A percentile compares a stretch with the other conserved stretches of the same genome.
Conservation (phyloP, 1,284 basidiomycete species). For the Malassezia psittaci region DNA sequence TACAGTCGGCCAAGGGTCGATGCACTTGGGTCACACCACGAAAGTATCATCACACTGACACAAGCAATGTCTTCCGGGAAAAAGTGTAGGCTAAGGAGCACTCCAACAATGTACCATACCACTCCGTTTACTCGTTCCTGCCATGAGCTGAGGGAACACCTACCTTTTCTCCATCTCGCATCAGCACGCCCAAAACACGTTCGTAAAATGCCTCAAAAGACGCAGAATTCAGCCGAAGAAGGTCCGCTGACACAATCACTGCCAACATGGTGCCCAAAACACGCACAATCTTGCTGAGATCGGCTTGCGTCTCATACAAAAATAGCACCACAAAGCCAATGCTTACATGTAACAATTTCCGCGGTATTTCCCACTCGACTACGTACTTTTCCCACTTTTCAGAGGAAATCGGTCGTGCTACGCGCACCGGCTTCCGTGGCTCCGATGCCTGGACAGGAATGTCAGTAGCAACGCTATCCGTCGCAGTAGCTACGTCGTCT, state of each 20-base stretch:
- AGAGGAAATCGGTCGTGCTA: slow-evolving; percentile 1
- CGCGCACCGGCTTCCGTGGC: not conserved
- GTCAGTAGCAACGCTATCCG: not conserved
- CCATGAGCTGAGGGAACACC: slow-evolving; percentile 24
- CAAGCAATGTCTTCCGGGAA: slow-evolving; percentile 45
- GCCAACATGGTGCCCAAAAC: slow-evolving; percentile 61
- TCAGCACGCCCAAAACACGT: slow-evolving; percentile 67
- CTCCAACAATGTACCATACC: slow-evolving; percentile 89
- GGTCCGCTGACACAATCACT: slow-evolving; percentile 64
- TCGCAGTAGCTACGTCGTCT: slow-evolving; percentile 9
- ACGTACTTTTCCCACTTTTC: slow-evolving; percentile 7
- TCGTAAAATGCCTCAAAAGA: slow-evolving; percentile 70
- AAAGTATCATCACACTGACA: slow-evolving; percentile 54
- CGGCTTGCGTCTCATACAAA: slow-evolving; percentile 54
- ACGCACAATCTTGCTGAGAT: slow-evolving; percentile 55
- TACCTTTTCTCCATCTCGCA: slow-evolving; percentile 84
- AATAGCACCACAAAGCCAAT: slow-evolving; percentile 79
- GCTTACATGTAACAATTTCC: slow-evolving; percentile 78
- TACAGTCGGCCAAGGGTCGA: slow-evolving; percentile 82
- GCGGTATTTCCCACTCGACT: slow-evolving; percentile 62
- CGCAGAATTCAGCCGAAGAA: slow-evolving; percentile 63
- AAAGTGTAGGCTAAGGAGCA: slow-evolving; percentile 66
- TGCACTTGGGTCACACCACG: slow-evolving; percentile 92
- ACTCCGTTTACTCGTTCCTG: slow-evolving; percentile 57
- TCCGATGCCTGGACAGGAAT: slow-evolving; percentile 4